Evolutionary conservation across 306 rosid genomes (phyloP).

Genomic region (Purshia tridentata): DNA sequence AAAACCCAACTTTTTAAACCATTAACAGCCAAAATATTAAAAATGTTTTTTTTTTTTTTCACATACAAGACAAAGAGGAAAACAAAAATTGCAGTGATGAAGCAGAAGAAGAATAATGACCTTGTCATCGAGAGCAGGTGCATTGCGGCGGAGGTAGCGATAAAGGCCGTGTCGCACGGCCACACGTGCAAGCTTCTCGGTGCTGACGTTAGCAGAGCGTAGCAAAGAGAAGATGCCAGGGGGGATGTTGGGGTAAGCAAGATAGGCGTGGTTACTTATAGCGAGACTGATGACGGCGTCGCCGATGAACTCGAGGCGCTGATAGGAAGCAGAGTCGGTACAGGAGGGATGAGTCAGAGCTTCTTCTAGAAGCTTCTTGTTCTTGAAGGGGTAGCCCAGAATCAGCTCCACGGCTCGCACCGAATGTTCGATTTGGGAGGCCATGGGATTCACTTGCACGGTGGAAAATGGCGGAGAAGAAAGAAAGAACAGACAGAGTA

Average conservation of each 20-base stretch:
- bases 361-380: constrained; percentile 58
- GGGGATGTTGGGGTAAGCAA: constrained; percentile 41
- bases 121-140: constrained; percentile 33
- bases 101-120: constrained; percentile 1
- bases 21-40: not conserved
- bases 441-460: too few species aligned
- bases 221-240: constrained; percentile 58
- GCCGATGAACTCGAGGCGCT: constrained; percentile 77
- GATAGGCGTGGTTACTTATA: constrained; percentile 44
- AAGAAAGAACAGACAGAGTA: too few species aligned
- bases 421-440: constrained; percentile 21
- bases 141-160: constrained; percentile 39
- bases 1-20: not conserved
- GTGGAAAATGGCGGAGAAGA: too few species aligned
- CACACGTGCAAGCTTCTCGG: constrained; percentile 83
- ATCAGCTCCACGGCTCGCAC: constrained; percentile 39
- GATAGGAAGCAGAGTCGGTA: constrained; percentile 31
- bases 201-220: constrained; percentile 70
- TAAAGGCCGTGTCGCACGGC: constrained; percentile 53
- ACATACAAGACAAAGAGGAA: not conserved
- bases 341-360: constrained; percentile 75
- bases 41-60: not conserved
- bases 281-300: constrained; percentile 59
- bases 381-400: constrained; percentile 37
- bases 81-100: not conserved